phyloP scores from a whole-genome alignment of 75 land plant genomes.

The Picea sitchensis region DNA sequence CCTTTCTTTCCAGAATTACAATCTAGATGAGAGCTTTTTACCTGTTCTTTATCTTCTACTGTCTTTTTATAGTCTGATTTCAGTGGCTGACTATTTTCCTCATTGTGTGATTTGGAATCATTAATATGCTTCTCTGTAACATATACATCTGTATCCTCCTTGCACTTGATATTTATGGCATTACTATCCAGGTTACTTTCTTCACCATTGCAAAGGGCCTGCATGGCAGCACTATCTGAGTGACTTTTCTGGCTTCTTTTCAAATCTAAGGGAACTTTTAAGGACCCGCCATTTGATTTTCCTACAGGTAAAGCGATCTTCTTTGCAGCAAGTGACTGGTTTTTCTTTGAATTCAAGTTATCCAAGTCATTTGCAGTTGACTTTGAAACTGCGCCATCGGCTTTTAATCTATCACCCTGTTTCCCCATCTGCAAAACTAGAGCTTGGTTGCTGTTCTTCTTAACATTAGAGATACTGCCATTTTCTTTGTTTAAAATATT shows the following conservation, averaged over 20 bases:
- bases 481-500: constrained; percentile 7
- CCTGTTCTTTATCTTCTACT: background rate
- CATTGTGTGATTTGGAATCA: background rate
- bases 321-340: background rate
- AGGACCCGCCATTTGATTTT: background rate
- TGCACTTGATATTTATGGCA: background rate
- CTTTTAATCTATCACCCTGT: background rate
- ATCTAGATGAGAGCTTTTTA: background rate
- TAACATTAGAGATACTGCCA: constrained; percentile 3
- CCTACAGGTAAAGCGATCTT: background rate
- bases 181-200: background rate
- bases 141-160: background rate
- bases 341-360: background rate
- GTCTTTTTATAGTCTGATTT: background rate
- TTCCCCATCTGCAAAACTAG: background rate
- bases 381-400: background rate
- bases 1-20: background rate
- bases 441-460: constrained; percentile 1
- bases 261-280: background rate
- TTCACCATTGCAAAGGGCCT: background rate
- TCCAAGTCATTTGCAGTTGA: background rate
- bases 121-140: background rate
- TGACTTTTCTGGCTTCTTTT: background rate
- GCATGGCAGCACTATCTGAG: background rate
- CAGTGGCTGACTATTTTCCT: background rate